Base-by-base conservation (phyloP, 495 filamentous ascomycete species). In the Penicillium bialowiezense region DNA sequence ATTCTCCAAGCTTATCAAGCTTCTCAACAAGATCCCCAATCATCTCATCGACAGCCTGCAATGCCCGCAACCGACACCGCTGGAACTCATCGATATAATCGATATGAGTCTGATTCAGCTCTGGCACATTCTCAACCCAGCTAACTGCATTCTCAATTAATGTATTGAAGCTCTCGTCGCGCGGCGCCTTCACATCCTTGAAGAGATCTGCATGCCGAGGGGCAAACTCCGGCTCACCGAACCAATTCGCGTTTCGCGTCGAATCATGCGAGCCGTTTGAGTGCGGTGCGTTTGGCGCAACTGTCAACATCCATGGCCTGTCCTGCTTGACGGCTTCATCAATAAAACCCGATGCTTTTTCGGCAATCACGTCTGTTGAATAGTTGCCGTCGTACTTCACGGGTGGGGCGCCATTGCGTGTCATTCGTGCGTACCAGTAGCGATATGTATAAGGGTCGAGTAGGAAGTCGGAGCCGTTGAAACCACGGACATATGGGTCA, bases 391-490 rank as follows among this genome's bases (percentile, higher is more conserved):
- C 58, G 55, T 76, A 78, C 48, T 62, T 71, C 13, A 73, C 67
- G 4, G 81, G 81, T 0, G 58, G 39, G 20, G 75, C 74, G 0
- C 65, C 60, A 54, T 88, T 85, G 32, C 82, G 77, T 34, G 82
- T 78, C 59, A 78, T 81, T 13, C 67, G 75, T 6, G 77, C 70
- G 54, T 83, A 79, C 48, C 79, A 72, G 67, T 89, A 89, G 33
- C 69, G 68, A 62, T 89, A 89, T 3, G 85, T 89, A 55, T 69
- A 81, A 0, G 85, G 84, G 53, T 89, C 85, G 0, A 89, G 70
- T 2, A 87, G 71, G 48, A 87, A 84, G 55, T 87, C 83, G 3
- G 67, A 68, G 1, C 67, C 66, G 36, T 64, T 68, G 40, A 64
- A 87, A 5, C 84, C 85, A 3, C 66, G 73, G 0, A 73, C 65